A percentile compares a stretch with the other conserved stretches of the same genome.
These are phyloP conservation scores for Cordyceps sp. DNA, from an alignment of 2,329 filamentous ascomycete species.

Conservation along the genomic window DNA sequence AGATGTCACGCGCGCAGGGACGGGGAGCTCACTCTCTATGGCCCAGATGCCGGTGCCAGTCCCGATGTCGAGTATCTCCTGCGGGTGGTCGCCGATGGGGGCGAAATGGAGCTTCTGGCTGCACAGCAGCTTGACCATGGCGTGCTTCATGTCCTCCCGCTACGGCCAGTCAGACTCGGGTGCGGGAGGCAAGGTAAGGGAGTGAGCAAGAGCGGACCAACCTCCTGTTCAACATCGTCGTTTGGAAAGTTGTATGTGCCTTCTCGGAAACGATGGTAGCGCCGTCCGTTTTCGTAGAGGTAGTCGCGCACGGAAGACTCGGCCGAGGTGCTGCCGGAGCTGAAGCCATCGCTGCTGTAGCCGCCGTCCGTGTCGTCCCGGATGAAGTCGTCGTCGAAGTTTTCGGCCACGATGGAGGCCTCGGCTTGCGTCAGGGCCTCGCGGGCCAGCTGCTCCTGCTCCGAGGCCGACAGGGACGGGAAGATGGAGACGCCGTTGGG, in stretches of 20 bases:
- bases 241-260: constrained; percentile 42
- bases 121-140: constrained; percentile 31
- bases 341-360: constrained; percentile 19
- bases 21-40: constrained; percentile 27
- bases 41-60: constrained; percentile 44
- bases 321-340: constrained; percentile 20
- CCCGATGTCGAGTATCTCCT: constrained; percentile 38
- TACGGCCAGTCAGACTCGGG: no score
- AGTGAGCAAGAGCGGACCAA: not conserved
- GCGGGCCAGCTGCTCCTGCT: constrained; percentile 18
- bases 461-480: constrained; percentile 15
- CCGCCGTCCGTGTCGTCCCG: constrained; percentile 16
- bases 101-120: constrained; percentile 33
- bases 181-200: not conserved
- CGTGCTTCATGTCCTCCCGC: constrained; percentile 38
- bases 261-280: constrained; percentile 38
- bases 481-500: constrained; percentile 21
- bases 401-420: constrained; percentile 18
- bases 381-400: constrained; percentile 8
- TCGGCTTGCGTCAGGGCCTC: constrained; percentile 20
- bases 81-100: constrained; percentile 27
- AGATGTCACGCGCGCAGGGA: no score
- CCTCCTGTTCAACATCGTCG: constrained; percentile 40
- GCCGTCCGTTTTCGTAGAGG: constrained; percentile 37
- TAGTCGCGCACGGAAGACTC: constrained; percentile 30